Base-by-base conservation (phyloP, 805 yeast species). In the Wickerhamomyces queroliae region DNA sequence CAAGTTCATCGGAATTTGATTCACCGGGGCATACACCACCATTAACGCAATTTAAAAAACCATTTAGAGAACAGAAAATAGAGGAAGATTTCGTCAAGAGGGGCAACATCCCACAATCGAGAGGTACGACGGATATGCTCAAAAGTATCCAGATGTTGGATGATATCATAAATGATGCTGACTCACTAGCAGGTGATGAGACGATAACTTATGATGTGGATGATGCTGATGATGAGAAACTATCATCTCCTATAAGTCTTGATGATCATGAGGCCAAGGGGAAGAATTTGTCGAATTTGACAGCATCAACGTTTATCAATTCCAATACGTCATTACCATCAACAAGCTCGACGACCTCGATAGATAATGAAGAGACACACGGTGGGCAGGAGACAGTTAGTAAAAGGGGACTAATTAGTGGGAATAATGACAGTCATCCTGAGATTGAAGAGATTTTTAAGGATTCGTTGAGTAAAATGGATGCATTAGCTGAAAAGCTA, bases 381-480 rank as follows among this genome's bases (percentile, higher is more conserved):
- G n/a, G n/a, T n/a, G n/a, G n/a, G n/a, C n/a, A n/a, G n/a, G n/a
- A n/a, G n/a, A n/a, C n/a, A n/a, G n/a, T n/a, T n/a, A n/a, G n/a
- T n/a, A n/a, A n/a, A n/a, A n/a, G n/a, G n/a, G n/a, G n/a, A n/a
- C n/a, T n/a, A n/a, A n/a, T n/a, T n/a, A n/a, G n/a, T n/a, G n/a
- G n/a, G n/a, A n/a, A n/a, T n/a, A n/a, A n/a, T n/a, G n/a, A n/a
- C n/a, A n/a, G n/a, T n/a, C 76, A 72, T 47, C 74, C 76, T 4
- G 58, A 63, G 5, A 74, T 80, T 7, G 71, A 69, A 35, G 70
- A 69, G 18, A 64, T 79, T 55, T 81, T 79, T 57, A 63, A 72
- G 48, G 84, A 85, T 2, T 65, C 82, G 7, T 63, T 80, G 36
- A 67, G 68, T 19, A 72, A 72, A 46, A 61, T 73, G 44, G 67